A percentile compares a stretch with the other conserved stretches of the same genome.
Evolutionary conservation across 169 alveolate genomes (phyloP).

Genomic region (Plasmodium chabaudi): DNA sequence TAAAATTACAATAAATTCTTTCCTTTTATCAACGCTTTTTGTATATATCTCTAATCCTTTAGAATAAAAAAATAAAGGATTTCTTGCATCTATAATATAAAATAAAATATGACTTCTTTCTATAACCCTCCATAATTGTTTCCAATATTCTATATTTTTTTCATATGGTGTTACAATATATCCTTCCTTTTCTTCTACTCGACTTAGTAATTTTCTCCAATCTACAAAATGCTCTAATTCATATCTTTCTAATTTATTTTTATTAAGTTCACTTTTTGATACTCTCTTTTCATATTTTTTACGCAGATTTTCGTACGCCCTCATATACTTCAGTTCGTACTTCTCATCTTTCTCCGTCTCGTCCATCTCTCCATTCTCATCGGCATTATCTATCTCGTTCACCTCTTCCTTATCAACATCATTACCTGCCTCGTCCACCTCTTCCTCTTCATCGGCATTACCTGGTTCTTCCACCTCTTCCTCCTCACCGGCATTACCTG

Average conservation of each 20-base stretch:
- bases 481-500: not conserved
- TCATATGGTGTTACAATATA: slow-evolving; percentile 98
- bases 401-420: slow-evolving; percentile 3
- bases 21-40: slow-evolving; percentile 91
- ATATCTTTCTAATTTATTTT: slow-evolving; percentile 77
- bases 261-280: slow-evolving; percentile 38
- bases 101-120: slow-evolving; percentile 96
- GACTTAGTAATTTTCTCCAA: slow-evolving; percentile 84
- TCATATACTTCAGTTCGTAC: not conserved
- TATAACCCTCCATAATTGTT: slow-evolving; percentile 98
- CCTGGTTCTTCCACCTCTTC: not conserved
- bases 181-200: slow-evolving; percentile 93
- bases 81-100: slow-evolving; percentile 98
- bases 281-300: slow-evolving; percentile 39
- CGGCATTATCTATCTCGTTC: slow-evolving; percentile 2
- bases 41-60: slow-evolving; percentile 92
- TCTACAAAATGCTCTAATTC: slow-evolving; percentile 81
- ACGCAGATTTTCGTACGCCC: slow-evolving; percentile 71
- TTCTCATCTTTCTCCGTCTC: slow-evolving; percentile 1
- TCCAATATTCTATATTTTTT: slow-evolving; percentile 98
- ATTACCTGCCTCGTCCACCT: slow-evolving; percentile 10
- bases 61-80: slow-evolving; percentile 95
- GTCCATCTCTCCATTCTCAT: not conserved
- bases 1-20: slow-evolving; percentile 90
- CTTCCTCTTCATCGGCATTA: slow-evolving; percentile 8